Conservation (phyloP, 2,329 filamentous ascomycete genomes). For the Exophiala calicioides region DNA sequence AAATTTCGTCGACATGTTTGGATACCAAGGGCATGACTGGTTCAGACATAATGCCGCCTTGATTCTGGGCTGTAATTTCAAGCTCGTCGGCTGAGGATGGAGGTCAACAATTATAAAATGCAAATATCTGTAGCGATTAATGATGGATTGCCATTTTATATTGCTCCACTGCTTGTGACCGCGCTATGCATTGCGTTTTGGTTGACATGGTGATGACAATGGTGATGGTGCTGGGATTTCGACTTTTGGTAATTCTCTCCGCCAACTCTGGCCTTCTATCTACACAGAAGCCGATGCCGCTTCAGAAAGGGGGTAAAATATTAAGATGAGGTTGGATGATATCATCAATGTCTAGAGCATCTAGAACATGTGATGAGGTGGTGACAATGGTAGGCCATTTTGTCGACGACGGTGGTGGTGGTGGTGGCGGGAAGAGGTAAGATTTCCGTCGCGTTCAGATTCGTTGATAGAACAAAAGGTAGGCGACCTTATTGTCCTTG, state of each 20-base stretch:
- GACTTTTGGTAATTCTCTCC: slow-evolving; percentile 1
- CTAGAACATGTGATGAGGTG: slow-evolving; percentile 3
- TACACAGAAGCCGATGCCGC: slow-evolving; percentile 12
- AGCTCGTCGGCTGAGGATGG: slow-evolving; percentile 1
- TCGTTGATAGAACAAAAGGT: slow-evolving; percentile 91
- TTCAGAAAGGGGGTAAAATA: slow-evolving; percentile 13
- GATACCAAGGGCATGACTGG: slow-evolving; percentile 3
- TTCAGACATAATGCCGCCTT: slow-evolving; percentile 1
- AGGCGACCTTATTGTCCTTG: slow-evolving; percentile 95
- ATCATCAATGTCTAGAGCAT: background rate
- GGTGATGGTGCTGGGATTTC: slow-evolving; percentile 6
- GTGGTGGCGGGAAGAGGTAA: too few species aligned
- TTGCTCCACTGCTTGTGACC: slow-evolving; percentile 1
- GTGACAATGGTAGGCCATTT: background rate
- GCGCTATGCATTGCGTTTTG: slow-evolving; percentile 17
- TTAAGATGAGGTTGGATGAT: background rate
- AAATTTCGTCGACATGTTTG: slow-evolving; percentile 6
- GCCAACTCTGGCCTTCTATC: slow-evolving; percentile 14
- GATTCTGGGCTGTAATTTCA: background rate
- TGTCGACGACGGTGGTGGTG: too few species aligned
- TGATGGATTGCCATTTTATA: background rate
- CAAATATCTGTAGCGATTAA: slow-evolving; percentile 7
- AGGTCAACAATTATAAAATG: background rate
- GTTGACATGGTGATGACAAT: background rate
- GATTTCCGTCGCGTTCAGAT: slow-evolving; percentile 22